A percentile compares a stretch with the other conserved stretches of the same genome.
These are phyloP conservation scores for Graphium sp. DNA, from an alignment of 2,329 filamentous ascomycete genomes.

Conservation along the genomic window DNA sequence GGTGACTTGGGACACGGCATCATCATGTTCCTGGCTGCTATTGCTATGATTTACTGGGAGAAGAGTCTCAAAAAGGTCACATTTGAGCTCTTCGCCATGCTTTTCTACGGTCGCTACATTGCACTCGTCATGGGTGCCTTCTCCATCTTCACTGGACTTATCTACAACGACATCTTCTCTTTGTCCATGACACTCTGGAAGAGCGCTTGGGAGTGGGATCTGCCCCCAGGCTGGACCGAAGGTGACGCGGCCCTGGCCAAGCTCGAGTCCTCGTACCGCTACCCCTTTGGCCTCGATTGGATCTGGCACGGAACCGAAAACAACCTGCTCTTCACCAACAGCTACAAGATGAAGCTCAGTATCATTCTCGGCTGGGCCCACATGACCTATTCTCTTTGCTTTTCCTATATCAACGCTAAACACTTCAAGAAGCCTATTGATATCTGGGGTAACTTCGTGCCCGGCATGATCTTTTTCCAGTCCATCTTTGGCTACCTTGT, in stretches of 20 bases:
- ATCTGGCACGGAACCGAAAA: constrained; percentile 96
- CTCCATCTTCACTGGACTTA: constrained; percentile 89
- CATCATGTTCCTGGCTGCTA: constrained; percentile 70
- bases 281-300: constrained; percentile 91
- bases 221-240: constrained; percentile 39
- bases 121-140: constrained; percentile 96
- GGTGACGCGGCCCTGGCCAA: constrained; percentile 47
- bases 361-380: constrained; percentile 94
- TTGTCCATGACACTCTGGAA: constrained; percentile 78
- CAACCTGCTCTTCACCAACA: constrained; percentile 89
- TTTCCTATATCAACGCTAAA: constrained; percentile 81
- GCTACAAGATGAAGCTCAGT: constrained; percentile 99
- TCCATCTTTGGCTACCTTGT: constrained; percentile 95
- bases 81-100: constrained; percentile 94
- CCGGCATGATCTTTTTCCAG: constrained; percentile 99
- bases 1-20: constrained; percentile 89
- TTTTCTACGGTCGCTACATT: constrained; percentile 97
- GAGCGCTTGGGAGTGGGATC: constrained; percentile 72
- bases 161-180: constrained; percentile 97
- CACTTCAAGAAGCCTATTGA: constrained; percentile 94
- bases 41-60: constrained; percentile 95
- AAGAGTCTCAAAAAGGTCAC: constrained; percentile 79
- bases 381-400: constrained; percentile 96
- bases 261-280: constrained; percentile 63
- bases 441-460: constrained; percentile 93